A percentile compares a stretch with the other conserved stretches of the same genome.
These are phyloP conservation scores for Beauveria sp. DNA, from an alignment of 2,329 filamentous ascomycete genomes.

Conservation along the genomic window DNA sequence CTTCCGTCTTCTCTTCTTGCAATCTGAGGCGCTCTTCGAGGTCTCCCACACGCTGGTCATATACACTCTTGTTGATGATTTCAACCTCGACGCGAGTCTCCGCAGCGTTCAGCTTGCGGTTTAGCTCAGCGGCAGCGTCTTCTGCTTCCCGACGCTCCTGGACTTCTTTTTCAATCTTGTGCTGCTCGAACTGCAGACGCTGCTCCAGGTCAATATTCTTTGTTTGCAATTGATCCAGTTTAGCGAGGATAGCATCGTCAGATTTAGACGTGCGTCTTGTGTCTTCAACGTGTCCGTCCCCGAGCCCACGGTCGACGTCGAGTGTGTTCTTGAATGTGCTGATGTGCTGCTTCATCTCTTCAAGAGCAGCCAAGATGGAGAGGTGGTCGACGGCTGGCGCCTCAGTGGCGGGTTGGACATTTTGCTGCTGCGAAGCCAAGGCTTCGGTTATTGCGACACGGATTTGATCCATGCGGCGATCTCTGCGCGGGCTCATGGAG, in stretches of 20 bases:
- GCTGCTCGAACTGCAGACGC: constrained; percentile 40
- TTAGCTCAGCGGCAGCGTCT: constrained; percentile 45
- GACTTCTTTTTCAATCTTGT: constrained; percentile 41
- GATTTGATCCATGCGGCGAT: constrained; percentile 78
- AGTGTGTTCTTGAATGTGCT: constrained; percentile 13
- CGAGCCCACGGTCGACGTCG: constrained; percentile 28
- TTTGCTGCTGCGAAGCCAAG: constrained; percentile 49
- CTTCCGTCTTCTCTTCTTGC: constrained; percentile 56
- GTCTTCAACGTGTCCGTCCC: constrained; percentile 54
- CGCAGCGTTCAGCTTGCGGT: constrained; percentile 46
- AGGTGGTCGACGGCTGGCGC: constrained; percentile 24
- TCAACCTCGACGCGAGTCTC: constrained; percentile 54
- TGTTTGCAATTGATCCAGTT: constrained; percentile 50
- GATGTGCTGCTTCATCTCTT: constrained; percentile 50
- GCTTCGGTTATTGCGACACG: constrained; percentile 67
- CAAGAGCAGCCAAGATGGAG: constrained; percentile 58
- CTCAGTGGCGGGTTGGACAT: constrained; percentile 22
- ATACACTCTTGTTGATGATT: constrained; percentile 52
- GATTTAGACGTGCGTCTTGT: constrained; percentile 33
- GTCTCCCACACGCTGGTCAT: constrained; percentile 56
- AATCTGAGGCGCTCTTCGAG: constrained; percentile 61
- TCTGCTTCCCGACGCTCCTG: constrained; percentile 43
- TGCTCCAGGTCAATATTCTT: constrained; percentile 55
- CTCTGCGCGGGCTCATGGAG: constrained; percentile 68
- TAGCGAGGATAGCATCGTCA: constrained; percentile 45